Percentiles rank a stretch among this genome's conserved stretches.
Conservation (phyloP, 768 basidiomycete genomes). For the Amanita molliuscula region DNA sequence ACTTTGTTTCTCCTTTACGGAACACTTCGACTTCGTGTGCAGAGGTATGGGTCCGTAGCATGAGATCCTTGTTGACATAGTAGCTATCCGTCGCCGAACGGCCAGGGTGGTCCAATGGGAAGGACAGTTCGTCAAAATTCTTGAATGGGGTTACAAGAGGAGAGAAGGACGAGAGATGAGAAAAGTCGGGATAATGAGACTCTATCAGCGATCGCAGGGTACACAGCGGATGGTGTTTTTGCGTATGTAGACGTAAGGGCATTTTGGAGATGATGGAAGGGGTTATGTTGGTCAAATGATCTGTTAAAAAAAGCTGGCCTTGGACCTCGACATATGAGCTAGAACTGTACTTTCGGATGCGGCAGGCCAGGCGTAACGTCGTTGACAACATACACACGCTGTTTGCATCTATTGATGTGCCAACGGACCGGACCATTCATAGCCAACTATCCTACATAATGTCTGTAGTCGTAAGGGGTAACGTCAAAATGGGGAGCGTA, state of each 20-base stretch:
- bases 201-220: conserved; percentile 82
- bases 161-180: conserved; percentile 66
- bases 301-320: conserved; percentile 61
- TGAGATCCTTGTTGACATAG: conserved; percentile 82
- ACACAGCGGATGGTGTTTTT: conserved; percentile 74
- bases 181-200: conserved; percentile 68
- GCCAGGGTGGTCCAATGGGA: conserved; percentile 89
- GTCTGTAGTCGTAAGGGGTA: conserved; percentile 3
- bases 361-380: background rate
- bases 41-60: conserved; percentile 98
- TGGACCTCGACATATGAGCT: conserved; percentile 36
- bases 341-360: conserved; percentile 3
- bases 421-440: no score
- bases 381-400: conserved; percentile 2
- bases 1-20: conserved; percentile 59
- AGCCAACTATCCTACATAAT: conserved; percentile 21
- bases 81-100: conserved; percentile 87
- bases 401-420: conserved; percentile 4
- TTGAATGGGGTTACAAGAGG: conserved; percentile 84
- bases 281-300: conserved; percentile 77
- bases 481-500: background rate
- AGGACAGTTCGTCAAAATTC: conserved; percentile 96
- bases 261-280: conserved; percentile 79
- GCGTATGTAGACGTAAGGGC: conserved; percentile 61
- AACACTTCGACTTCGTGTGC: conserved; percentile 96